phyloP scores from a whole-genome alignment of 306 rosid genomes.

The Myrica gale region DNA sequence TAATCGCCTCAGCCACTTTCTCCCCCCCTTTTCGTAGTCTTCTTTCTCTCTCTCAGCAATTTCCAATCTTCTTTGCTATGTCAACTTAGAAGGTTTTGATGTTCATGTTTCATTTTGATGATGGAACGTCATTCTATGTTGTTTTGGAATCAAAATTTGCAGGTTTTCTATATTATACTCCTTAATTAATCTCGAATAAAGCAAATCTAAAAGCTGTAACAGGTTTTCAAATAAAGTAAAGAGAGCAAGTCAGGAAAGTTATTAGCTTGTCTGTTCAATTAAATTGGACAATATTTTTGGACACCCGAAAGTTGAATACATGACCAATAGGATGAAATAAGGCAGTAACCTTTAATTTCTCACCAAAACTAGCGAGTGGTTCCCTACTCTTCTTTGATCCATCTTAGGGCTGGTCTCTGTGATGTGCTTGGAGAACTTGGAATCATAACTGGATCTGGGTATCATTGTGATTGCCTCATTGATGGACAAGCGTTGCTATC shows the following conservation, averaged over 20 bases:
- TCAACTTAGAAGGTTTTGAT: neutral
- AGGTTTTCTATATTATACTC: neutral
- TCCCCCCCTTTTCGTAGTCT: neutral
- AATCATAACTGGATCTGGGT: no score
- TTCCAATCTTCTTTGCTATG: neutral
- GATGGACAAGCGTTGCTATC: neutral
- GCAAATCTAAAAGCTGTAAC: no score
- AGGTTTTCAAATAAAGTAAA: no score
- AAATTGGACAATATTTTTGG: neutral
- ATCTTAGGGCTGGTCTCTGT: no score
- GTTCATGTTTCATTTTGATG: no score
- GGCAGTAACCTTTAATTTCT: neutral
- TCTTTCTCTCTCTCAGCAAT: no score
- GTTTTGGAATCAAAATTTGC: neutral
- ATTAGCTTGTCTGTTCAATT: neutral
- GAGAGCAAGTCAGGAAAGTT: neutral
- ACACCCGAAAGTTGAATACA: neutral
- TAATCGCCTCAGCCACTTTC: neutral
- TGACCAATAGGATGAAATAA: neutral
- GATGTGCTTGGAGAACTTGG: no score
- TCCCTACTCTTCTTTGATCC: neutral
- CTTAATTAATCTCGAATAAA: neutral
- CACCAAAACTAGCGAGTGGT: no score
- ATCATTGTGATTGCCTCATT: no score
- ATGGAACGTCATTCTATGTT: no score